A percentile compares a stretch with the other conserved stretches of the same genome.
These are phyloP conservation scores for Saprolegnia parasitica DNA, from an alignment of 352 stramenopile genomes.

Conservation along the genomic window DNA sequence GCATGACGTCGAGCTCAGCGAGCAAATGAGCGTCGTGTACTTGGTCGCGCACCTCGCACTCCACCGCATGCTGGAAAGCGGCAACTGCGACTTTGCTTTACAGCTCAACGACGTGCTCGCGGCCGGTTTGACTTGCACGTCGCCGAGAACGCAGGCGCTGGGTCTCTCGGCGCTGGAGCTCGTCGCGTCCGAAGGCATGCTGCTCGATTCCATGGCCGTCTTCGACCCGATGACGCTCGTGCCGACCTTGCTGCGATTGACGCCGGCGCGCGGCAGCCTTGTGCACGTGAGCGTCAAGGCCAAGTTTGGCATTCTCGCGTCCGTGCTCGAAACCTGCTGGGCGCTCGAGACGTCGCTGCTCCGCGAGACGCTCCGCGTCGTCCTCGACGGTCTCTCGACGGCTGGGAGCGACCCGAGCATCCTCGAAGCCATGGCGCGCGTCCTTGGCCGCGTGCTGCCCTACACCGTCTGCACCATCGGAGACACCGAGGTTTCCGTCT, in stretches of 20 bases:
- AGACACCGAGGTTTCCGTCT: not conserved
- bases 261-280: not conserved
- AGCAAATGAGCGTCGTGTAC: conserved; percentile 11
- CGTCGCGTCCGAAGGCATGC: not conserved
- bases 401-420: conserved; percentile 49
- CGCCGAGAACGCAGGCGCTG: conserved; percentile 27
- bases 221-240: conserved; percentile 22
- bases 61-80: not conserved
- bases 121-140: not conserved
- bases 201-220: conserved; percentile 15
- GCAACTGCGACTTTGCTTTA: not conserved
- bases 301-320: conserved; percentile 18
- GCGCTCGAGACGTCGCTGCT: conserved; percentile 48
- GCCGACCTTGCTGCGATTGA: not conserved
- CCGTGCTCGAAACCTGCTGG: conserved; percentile 44
- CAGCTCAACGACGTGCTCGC: not conserved
- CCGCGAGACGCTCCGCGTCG: conserved; percentile 37
- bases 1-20: not conserved
- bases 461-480: conserved; percentile 10
- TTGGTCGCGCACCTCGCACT: not conserved
- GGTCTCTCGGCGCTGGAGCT: not conserved
- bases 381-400: conserved; percentile 48
- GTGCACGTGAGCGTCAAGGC: not conserved
- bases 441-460: conserved; percentile 48
- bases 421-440: conserved; percentile 62